Percentiles rank a stretch among this genome's conserved stretches.
These are phyloP conservation scores for Sclerotinia glacialis DNA, from an alignment of 2,329 filamentous ascomycete species.

Conservation along the genomic window DNA sequence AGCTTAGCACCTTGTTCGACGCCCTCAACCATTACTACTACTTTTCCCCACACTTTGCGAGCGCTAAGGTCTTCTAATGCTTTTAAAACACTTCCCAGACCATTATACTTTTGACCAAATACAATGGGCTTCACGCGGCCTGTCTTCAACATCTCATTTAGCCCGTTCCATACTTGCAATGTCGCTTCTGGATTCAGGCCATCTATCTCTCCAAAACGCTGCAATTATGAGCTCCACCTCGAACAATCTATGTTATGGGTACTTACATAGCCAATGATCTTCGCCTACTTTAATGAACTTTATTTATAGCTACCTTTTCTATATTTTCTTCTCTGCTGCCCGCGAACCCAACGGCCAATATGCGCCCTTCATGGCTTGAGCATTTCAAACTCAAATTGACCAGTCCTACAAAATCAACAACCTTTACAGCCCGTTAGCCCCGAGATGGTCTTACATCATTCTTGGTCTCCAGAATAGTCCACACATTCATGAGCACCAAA, in stretches of 20 bases:
- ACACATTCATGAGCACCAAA: conserved; percentile 46
- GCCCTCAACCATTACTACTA: conserved; percentile 47
- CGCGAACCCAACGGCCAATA: conserved; percentile 59
- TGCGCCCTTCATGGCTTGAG: conserved; percentile 51
- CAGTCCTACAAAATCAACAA: conserved; percentile 57
- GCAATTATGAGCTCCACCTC: background rate
- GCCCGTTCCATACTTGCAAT: conserved; percentile 49
- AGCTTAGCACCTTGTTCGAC: background rate
- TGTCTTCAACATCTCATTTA: conserved; percentile 48
- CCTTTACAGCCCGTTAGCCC: conserved; percentile 48
- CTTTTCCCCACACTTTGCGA: conserved; percentile 55
- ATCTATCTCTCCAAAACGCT: conserved; percentile 57
- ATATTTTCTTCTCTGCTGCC: conserved; percentile 50
- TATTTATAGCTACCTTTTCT: conserved; percentile 54
- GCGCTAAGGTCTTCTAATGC: conserved; percentile 52
- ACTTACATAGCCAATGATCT: conserved; percentile 53
- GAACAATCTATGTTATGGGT: background rate
- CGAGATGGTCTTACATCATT: conserved; percentile 54
- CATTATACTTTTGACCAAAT: conserved; percentile 48
- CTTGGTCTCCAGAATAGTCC: conserved; percentile 41
- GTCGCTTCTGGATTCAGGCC: conserved; percentile 49
- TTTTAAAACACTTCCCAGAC: conserved; percentile 48
- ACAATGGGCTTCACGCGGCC: conserved; percentile 52
- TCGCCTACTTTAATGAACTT: conserved; percentile 52
- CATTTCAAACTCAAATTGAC: conserved; percentile 54